Conservation (phyloP, 1,284 basidiomycete genomes). For the Ustilago trichophora region DNA sequence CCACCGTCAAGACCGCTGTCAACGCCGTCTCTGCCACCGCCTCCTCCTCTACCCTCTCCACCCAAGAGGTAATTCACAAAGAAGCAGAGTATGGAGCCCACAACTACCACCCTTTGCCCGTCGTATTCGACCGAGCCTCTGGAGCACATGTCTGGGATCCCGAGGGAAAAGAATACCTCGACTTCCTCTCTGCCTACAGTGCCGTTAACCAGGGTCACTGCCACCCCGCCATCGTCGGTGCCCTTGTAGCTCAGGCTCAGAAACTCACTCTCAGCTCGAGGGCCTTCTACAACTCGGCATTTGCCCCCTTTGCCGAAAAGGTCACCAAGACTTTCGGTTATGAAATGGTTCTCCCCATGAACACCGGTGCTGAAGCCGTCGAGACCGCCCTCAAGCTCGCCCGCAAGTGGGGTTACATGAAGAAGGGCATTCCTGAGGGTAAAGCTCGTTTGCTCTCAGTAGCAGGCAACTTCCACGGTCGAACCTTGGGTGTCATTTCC, state of each 20-base stretch:
- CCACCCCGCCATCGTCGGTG: constrained; percentile 85
- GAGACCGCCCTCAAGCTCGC: constrained; percentile 75
- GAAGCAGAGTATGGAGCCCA: constrained; percentile 82
- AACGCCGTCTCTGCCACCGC: constrained; percentile 30
- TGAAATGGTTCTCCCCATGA: constrained; percentile 96
- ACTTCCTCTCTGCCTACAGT: constrained; percentile 93
- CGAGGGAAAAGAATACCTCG: constrained; percentile 76
- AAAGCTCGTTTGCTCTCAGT: constrained; percentile 88
- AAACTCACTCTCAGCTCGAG: constrained; percentile 92
- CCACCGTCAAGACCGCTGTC: constrained; percentile 41
- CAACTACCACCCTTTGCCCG: constrained; percentile 94
- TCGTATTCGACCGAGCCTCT: constrained; percentile 88
- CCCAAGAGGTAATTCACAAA: constrained; percentile 77
- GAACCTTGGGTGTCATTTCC: constrained; percentile 88
- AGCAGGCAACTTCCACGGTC: constrained; percentile 93
- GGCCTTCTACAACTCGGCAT: constrained; percentile 93
- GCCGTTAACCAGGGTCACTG: constrained; percentile 87
- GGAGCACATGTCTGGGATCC: constrained; percentile 97
- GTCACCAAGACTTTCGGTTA: constrained; percentile 75
- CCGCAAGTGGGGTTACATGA: constrained; percentile 66
- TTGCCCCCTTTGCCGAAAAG: constrained; percentile 87
- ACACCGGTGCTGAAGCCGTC: constrained; percentile 97
- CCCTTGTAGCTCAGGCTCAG: constrained; percentile 85
- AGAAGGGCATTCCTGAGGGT: constrained; percentile 83
- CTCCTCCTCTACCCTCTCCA: constrained; percentile 55